Conservation (phyloP, 306 rosid species). For the Heteromeles arbutifolia region DNA sequence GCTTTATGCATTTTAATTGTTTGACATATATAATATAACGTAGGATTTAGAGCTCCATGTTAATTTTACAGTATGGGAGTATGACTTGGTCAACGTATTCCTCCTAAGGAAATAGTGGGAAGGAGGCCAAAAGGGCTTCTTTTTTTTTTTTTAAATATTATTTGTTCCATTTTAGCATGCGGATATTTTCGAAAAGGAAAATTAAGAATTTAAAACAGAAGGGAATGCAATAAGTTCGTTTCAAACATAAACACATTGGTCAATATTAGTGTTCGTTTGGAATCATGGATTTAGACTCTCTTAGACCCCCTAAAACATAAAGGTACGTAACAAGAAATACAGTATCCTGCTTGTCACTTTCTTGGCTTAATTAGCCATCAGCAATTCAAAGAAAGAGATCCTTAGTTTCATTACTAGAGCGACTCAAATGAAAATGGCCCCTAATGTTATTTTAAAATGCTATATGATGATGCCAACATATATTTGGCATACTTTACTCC, state of each 20-base stretch:
- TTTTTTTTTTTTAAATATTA: not conserved
- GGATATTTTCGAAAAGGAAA: not conserved
- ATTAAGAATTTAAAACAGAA: not conserved
- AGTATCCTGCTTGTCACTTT: not conserved
- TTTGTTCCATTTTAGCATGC: not conserved
- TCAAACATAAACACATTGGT: not conserved
- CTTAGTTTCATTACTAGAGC: not conserved
- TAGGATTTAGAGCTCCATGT: not conserved
- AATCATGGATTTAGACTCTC: not conserved
- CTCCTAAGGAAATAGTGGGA: not conserved
- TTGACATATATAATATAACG: not conserved
- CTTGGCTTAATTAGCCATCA: not conserved
- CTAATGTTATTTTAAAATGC: not conserved
- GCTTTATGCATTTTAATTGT: not conserved
- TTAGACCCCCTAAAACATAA: not conserved
- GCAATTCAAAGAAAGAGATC: not conserved
- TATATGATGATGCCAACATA: not conserved
- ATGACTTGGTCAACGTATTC: constrained; percentile 20
- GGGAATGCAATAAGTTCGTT: not conserved
- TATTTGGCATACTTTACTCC: not conserved
- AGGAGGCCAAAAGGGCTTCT: not conserved
- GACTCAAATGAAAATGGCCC: not conserved
- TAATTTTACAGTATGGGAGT: not conserved
- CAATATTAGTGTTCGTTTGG: constrained; percentile 13
- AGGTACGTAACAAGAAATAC: not conserved